Conservation (phyloP, 306 rosid species). For the Benincasa hispida region DNA sequence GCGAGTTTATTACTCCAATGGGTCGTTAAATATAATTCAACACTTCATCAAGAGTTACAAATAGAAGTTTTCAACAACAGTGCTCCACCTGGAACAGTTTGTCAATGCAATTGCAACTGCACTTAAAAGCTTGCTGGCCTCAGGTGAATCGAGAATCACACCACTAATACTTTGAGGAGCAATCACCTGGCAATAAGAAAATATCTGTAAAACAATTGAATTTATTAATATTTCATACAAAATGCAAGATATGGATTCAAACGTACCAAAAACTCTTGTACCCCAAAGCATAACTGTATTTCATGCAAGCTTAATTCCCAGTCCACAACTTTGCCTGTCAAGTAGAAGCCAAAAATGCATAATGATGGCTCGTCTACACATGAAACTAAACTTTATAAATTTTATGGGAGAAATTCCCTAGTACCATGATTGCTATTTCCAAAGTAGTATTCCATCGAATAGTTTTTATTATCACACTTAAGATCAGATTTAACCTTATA, state of each 20-base stretch:
- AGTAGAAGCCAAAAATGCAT: slow-evolving; percentile 16
- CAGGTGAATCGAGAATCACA: slow-evolving; percentile 87
- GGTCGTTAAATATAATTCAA: neutral
- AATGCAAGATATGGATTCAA: slow-evolving; percentile 8
- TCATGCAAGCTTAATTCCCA: slow-evolving; percentile 65
- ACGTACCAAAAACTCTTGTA: slow-evolving; percentile 82
- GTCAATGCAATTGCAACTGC: slow-evolving; percentile 94
- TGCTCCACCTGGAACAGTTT: slow-evolving; percentile 70
- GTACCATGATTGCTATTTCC: slow-evolving; percentile 46
- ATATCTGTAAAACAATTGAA: slow-evolving; percentile 1
- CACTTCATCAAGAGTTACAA: slow-evolving; percentile 9
- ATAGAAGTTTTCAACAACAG: neutral
- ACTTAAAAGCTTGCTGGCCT: slow-evolving; percentile 94
- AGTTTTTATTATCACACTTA: slow-evolving; percentile 63
- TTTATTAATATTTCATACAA: neutral
- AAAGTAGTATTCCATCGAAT: slow-evolving; percentile 74
- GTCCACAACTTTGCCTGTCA: slow-evolving; percentile 36
- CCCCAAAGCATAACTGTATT: slow-evolving; percentile 82
- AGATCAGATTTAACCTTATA: slow-evolving; percentile 77
- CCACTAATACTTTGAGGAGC: slow-evolving; percentile 98
- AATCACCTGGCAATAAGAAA: slow-evolving; percentile 48
- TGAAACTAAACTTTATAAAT: neutral
- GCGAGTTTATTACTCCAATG: neutral
- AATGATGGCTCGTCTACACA: neutral
- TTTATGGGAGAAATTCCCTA: neutral